Percentiles rank a stretch among this genome's conserved stretches.
Evolutionary conservation across 2,329 filamentous ascomycete genomes (phyloP).

Genomic region (Penicillium hordei): DNA sequence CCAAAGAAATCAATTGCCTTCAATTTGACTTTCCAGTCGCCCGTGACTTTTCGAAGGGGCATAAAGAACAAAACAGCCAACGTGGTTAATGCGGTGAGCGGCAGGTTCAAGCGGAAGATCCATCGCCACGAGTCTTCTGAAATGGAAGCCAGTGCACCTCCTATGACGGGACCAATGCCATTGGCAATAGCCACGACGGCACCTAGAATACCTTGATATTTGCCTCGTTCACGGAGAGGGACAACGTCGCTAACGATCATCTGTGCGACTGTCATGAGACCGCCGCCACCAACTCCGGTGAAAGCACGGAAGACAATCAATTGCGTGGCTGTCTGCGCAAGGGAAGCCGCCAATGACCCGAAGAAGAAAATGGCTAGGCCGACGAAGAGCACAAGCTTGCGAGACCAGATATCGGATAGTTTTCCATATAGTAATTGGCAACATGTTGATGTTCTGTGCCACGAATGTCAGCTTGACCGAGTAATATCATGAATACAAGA

Average conservation of each 20-base stretch:
- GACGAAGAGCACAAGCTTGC: slow-evolving; percentile 58
- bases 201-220: slow-evolving; percentile 58
- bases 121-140: slow-evolving; percentile 52
- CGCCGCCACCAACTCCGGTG: slow-evolving; percentile 61
- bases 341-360: slow-evolving; percentile 59
- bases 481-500: background rate
- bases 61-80: slow-evolving; percentile 55
- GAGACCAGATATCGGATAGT: slow-evolving; percentile 60
- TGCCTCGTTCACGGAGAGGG: slow-evolving; percentile 58
- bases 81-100: slow-evolving; percentile 51
- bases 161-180: slow-evolving; percentile 56
- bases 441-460: slow-evolving; percentile 64
- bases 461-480: background rate
- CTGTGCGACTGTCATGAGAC: slow-evolving; percentile 58
- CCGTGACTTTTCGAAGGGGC: slow-evolving; percentile 56
- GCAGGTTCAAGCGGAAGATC: slow-evolving; percentile 57
- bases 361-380: slow-evolving; percentile 56
- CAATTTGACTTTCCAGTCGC: slow-evolving; percentile 53
- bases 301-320: slow-evolving; percentile 62
- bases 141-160: slow-evolving; percentile 52
- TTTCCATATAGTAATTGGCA: slow-evolving; percentile 66
- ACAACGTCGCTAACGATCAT: slow-evolving; percentile 64
- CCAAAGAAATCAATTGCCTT: slow-evolving; percentile 55
- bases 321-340: slow-evolving; percentile 56
- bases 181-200: slow-evolving; percentile 56